Evolutionary conservation across 768 basidiomycete genomes (phyloP), one percentile per base, ranked within the genome.

Genomic region (Brasilioporus rufonigricans): DNA sequence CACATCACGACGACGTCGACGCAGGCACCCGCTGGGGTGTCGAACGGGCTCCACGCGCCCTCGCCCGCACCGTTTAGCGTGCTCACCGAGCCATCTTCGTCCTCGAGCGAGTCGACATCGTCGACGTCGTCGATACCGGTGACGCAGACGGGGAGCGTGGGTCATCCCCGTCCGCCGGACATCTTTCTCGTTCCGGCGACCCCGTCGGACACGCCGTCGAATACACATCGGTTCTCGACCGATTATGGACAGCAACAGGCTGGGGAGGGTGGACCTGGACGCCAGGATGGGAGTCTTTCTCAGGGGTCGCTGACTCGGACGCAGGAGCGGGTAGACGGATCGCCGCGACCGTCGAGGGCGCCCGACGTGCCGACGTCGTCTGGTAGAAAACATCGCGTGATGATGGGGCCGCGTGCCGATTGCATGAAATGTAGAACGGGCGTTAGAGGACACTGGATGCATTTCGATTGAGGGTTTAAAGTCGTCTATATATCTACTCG

Each of bases 401-500:
- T 80, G 52, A 88, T 88, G 86, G 86, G 86, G 27, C 87, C 86
- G 4, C 79, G 86, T 12, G 73, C 79, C 4, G 87, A 85, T 63
- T 88, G 86, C 62, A 71, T 83, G 46, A 87, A 86, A 56, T 89
- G 87, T 67, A 74, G 78, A 41, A 68, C 80, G 61, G 78, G 83
- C 5, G 79, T 87, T 1, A 85, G 84, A 64, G 89, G 89, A 4
- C 88, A 90, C 63, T 88, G 79, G 71, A 80, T 84, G 69, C 88
- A 90, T 71, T 76, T 85, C 56, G 79, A 81, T 60, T 85, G 61
- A 68, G 41, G 26, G n/a, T 19, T 43, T 38, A 11, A 33, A n/a
- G 18, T n/a, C 14, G 36, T 38, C 12, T 33, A 8, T 33, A 8
- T 38, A 38, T 38, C 14, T 38, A 18, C 11, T n/a, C 36, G 5